Evolutionary conservation across 2,329 filamentous ascomycete species (phyloP), one percentile per base, ranked within the genome.

Genomic region (Sclerotinia nivalis): DNA sequence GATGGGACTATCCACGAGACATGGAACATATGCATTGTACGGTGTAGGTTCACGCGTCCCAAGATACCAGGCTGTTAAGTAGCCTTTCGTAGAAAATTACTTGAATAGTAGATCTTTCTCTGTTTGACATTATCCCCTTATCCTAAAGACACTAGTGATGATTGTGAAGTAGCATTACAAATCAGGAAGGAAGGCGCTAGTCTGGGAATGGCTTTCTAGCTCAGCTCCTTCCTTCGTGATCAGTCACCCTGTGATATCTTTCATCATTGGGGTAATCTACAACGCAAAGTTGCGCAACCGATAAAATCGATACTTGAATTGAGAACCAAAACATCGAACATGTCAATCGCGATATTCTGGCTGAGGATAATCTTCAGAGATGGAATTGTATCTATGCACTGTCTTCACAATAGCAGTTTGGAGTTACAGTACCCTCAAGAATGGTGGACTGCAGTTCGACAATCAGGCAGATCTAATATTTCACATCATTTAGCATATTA

Each of bases 1-100:
- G n/a, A 52, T 52, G n/a, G 31, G 47, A 40, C 4, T 25, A 28
- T 20, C n/a, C 15, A 64, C 31, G 52, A 28, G 18, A 40, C 28
- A 28, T 40, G 34, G 61, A 47, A 40, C 18, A 28, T 45, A 40
- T 50, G 60, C 60, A 64, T 64, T 64, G 15, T 25, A 64, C 31
- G 60, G 47, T 52, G 45, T 64, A 64, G 22, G 47, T 25, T 52
- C 20, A 60, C 40, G 18, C 45, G 13, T 22, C 31, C 13, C 20
- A 64, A 52, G 61, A 64, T 64, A 64, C 34, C 61, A 64, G 61
- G 61, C 13, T 52, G 22, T 59, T 22, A 13, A 25, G 40, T 52
- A 4, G 31, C 31, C 0, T 40, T 61, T 49, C 7, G 18, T 22
- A 64, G 47, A 64, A 64, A 20, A 40, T 28, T 25, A 40, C 47